A percentile compares a stretch with the other conserved stretches of the same genome.
phyloP scores from a whole-genome alignment of 2,329 filamentous ascomycete species.

The Pseudonectria buxi region DNA sequence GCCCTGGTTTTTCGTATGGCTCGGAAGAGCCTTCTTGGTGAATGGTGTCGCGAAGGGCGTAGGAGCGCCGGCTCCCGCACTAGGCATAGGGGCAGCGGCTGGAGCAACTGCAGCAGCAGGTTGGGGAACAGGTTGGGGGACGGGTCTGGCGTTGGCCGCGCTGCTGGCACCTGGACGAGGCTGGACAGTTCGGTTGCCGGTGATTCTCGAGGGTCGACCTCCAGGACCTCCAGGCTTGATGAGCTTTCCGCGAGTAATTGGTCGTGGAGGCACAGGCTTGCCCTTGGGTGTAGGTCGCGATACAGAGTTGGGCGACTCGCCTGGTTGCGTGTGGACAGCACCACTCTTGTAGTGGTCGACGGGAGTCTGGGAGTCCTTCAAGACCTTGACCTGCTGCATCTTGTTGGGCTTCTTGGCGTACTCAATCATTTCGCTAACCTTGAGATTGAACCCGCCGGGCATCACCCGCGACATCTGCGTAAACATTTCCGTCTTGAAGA shows the following conservation, averaged over 20 bases:
- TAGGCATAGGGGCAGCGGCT: conserved; percentile 3
- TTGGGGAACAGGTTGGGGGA: conserved; percentile 26
- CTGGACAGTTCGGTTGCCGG: conserved; percentile 40
- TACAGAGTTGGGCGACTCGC: conserved; percentile 74
- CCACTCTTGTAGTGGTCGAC: conserved; percentile 92
- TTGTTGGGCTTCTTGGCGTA: conserved; percentile 99
- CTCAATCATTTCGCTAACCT: conserved; percentile 77
- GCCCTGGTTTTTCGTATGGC: conserved; percentile 49
- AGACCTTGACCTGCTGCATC: conserved; percentile 76
- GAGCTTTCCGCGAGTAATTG: conserved; percentile 88
- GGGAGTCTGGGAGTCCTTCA: conserved; percentile 74
- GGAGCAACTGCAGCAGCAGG: conserved; percentile 11
- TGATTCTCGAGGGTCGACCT: conserved; percentile 68
- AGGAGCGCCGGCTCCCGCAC: not conserved
- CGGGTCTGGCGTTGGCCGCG: conserved; percentile 19
- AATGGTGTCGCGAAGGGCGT: conserved; percentile 6
- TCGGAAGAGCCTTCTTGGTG: conserved; percentile 30
- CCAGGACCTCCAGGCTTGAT: conserved; percentile 85
- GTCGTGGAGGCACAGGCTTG: conserved; percentile 78
- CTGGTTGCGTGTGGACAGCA: conserved; percentile 76
- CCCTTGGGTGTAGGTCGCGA: conserved; percentile 82
- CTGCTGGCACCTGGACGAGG: conserved; percentile 33
- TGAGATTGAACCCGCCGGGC: conserved; percentile 72
- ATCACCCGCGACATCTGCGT: conserved; percentile 80
- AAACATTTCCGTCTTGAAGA: conserved; percentile 96